These are phyloP conservation scores for Omphalotus olearius DNA, from an alignment of 1,284 basidiomycete species.

Conservation along the genomic window DNA sequence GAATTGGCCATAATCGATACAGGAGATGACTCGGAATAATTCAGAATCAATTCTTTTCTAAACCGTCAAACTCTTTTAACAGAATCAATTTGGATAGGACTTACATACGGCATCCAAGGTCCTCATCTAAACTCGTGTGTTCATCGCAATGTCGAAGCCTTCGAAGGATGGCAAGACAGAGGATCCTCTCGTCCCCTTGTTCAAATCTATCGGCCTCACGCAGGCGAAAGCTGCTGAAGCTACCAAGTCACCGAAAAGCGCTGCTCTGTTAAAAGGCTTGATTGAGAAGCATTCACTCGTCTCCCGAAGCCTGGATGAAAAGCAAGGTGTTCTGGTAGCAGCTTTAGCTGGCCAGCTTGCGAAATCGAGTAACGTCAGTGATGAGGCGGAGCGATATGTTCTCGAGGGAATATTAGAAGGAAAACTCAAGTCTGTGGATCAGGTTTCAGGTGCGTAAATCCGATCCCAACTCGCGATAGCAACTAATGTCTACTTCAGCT, in stretches of 20 bases:
- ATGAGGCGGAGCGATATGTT: constrained; percentile 63
- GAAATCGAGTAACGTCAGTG: constrained; percentile 45
- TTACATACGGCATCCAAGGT: too few species aligned
- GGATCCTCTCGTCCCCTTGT: constrained; percentile 55
- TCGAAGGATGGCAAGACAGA: constrained; percentile 8
- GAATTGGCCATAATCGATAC: background rate
- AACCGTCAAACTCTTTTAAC: too few species aligned
- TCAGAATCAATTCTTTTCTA: too few species aligned
- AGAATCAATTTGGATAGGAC: too few species aligned
- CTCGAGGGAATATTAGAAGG: constrained; percentile 69
- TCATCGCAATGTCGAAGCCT: constrained; percentile 1
- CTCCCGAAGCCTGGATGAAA: constrained; percentile 63
- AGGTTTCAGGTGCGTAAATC: constrained; percentile 66
- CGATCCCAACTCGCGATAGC: background rate
- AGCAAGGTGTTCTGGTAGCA: constrained; percentile 73
- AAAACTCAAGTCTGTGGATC: constrained; percentile 79
- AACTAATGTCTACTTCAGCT: constrained; percentile 39
- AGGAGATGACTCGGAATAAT: background rate
- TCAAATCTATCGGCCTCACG: constrained; percentile 78
- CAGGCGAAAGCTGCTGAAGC: constrained; percentile 82
- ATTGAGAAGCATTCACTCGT: constrained; percentile 59
- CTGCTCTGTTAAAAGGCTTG: constrained; percentile 66
- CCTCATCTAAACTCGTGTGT: too few species aligned
- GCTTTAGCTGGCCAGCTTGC: constrained; percentile 63
- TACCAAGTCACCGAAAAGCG: constrained; percentile 75